Evolutionary conservation across 23 red algal species (phyloP).

Genomic region (Agarophyton chilense): DNA sequence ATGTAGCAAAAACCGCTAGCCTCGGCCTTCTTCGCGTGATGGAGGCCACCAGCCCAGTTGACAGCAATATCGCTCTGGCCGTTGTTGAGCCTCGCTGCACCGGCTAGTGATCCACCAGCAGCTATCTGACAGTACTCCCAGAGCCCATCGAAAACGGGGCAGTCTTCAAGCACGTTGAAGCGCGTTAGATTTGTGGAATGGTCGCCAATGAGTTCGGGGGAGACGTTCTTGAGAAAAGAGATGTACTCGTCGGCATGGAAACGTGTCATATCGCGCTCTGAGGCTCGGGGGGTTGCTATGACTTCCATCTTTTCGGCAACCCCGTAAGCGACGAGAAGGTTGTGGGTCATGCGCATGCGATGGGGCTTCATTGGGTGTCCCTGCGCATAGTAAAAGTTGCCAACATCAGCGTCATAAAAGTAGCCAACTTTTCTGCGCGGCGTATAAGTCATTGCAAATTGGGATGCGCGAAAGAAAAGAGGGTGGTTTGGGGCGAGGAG

Average conservation of each 20-base stretch:
- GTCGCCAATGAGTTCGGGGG: constrained; percentile 79
- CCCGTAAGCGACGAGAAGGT: constrained; percentile 91
- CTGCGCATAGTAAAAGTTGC: constrained; percentile 98
- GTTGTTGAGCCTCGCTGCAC: constrained; percentile 88
- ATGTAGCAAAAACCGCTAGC: constrained; percentile 98
- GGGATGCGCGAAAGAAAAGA: background rate
- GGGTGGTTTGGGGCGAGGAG: background rate
- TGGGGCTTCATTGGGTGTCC: constrained; percentile 99
- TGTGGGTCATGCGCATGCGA: constrained; percentile 97
- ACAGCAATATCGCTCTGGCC: constrained; percentile 86
- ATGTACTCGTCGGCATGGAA: constrained; percentile 99
- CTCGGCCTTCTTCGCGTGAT: constrained; percentile 99
- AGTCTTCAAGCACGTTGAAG: constrained; percentile 94
- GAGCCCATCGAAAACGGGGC: constrained; percentile 95
- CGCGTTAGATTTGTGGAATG: constrained; percentile 45
- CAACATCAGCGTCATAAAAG: constrained; percentile 88
- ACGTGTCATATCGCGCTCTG: constrained; percentile 90
- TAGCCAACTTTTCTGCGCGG: constrained; percentile 73
- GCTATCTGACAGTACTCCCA: constrained; percentile 96
- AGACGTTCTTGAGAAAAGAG: constrained; percentile 89
- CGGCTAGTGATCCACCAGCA: constrained; percentile 93
- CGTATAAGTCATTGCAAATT: constrained; percentile 1
- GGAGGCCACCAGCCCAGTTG: constrained; percentile 98
- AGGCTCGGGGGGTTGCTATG: constrained; percentile 76
- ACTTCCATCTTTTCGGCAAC: constrained; percentile 84